Evolutionary conservation across 2,329 filamentous ascomycete genomes (phyloP).

Genomic region (Podosphaera fusca): DNA sequence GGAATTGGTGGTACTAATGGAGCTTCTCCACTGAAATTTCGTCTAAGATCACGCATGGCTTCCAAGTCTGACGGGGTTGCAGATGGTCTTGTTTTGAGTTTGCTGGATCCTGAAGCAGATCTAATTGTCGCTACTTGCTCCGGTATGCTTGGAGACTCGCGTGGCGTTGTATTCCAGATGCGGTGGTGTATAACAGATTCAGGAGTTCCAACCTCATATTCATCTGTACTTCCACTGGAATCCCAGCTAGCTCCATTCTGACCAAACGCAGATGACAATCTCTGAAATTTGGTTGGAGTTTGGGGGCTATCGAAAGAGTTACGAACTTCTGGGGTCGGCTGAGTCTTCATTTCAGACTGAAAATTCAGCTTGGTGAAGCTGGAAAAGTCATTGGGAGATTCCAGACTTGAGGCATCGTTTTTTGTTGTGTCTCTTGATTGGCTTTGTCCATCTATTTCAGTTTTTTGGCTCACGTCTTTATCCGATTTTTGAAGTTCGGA

Average conservation of each 20-base stretch:
- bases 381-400: neutral
- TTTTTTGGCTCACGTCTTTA: neutral
- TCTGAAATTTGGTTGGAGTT: slow-evolving; percentile 12
- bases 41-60: slow-evolving; percentile 66
- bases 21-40: slow-evolving; percentile 60
- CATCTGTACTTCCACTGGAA: slow-evolving; percentile 23
- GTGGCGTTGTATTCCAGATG: slow-evolving; percentile 18
- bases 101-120: slow-evolving; percentile 45
- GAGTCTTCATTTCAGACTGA: neutral
- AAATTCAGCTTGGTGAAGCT: neutral
- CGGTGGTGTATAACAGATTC: slow-evolving; percentile 77
- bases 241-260: slow-evolving; percentile 42
- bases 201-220: slow-evolving; percentile 45
- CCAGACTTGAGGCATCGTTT: neutral
- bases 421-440: neutral
- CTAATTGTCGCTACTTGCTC: slow-evolving; percentile 76
- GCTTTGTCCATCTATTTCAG: neutral
- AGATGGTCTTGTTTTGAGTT: slow-evolving; percentile 72
- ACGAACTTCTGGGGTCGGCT: slow-evolving; percentile 10
- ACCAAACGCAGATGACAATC: slow-evolving; percentile 29
- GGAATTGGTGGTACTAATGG: slow-evolving; percentile 36
- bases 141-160: slow-evolving; percentile 40
- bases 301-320: slow-evolving; percentile 9
- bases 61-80: slow-evolving; percentile 65
- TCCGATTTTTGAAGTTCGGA: neutral